These are phyloP conservation scores for Blastobotrys mokoenaii DNA, from an alignment of 805 yeast species.

Conservation along the genomic window DNA sequence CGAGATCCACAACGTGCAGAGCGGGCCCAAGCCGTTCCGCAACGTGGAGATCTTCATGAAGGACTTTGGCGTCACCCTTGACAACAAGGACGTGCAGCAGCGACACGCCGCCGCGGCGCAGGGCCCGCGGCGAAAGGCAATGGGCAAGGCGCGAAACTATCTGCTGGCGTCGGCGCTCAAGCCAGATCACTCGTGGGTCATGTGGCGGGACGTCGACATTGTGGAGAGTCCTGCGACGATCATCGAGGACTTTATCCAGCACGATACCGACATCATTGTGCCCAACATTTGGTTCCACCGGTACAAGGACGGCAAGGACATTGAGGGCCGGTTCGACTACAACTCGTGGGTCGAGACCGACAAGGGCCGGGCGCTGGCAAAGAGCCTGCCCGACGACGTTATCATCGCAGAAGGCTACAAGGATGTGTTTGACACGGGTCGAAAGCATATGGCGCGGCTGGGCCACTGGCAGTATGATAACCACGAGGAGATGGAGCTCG, in stretches of 20 bases:
- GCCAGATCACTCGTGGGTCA: slow-evolving; percentile 82
- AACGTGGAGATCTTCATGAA: slow-evolving; percentile 82
- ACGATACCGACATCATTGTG: slow-evolving; percentile 74
- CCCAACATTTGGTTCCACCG: slow-evolving; percentile 69
- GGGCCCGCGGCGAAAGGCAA: slow-evolving; percentile 77
- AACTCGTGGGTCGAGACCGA: slow-evolving; percentile 47
- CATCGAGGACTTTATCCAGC: slow-evolving; percentile 79
- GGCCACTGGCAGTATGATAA: slow-evolving; percentile 47
- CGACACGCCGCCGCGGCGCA: slow-evolving; percentile 86
- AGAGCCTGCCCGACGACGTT: slow-evolving; percentile 55
- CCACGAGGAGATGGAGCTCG: slow-evolving; percentile 65
- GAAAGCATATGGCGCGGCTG: slow-evolving; percentile 77
- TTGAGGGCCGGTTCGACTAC: slow-evolving; percentile 22
- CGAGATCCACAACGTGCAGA: slow-evolving; percentile 63
- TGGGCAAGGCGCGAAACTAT: slow-evolving; percentile 89
- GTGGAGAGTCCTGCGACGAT: slow-evolving; percentile 72
- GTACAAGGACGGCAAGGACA: slow-evolving; percentile 17
- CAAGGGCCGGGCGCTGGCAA: slow-evolving; percentile 62
- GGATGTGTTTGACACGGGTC: slow-evolving; percentile 76
- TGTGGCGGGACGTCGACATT: slow-evolving; percentile 89
- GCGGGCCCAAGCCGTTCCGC: slow-evolving; percentile 48
- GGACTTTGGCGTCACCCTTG: slow-evolving; percentile 79
- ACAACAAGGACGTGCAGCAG: slow-evolving; percentile 67
- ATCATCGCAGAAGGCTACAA: slow-evolving; percentile 82
- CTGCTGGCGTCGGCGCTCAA: slow-evolving; percentile 67